Conservation (phyloP, 352 stramenopile genomes). For the Blastocystis sp. region DNA sequence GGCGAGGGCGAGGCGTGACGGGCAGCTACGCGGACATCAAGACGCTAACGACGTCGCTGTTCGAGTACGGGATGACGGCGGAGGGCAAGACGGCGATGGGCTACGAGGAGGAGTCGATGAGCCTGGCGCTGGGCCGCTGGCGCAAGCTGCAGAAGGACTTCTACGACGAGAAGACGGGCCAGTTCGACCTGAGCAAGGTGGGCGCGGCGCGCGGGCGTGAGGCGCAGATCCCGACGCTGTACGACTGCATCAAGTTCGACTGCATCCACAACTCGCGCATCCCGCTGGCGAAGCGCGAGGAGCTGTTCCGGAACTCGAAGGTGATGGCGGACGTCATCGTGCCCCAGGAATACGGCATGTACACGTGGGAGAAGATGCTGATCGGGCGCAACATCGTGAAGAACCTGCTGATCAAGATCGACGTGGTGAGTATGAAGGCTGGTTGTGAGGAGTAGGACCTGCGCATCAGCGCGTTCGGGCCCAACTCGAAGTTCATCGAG, state of each 20-base stretch:
- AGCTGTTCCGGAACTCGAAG: constrained; percentile 57
- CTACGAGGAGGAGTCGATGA: constrained; percentile 69
- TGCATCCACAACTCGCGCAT: constrained; percentile 91
- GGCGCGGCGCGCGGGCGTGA: constrained; percentile 74
- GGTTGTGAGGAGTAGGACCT: constrained; percentile 19
- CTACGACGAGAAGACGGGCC: constrained; percentile 83
- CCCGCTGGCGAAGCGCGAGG: constrained; percentile 11
- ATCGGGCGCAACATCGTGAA: constrained; percentile 92
- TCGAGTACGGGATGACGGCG: constrained; percentile 66
- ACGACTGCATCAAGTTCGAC: constrained; percentile 96
- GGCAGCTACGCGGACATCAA: constrained; percentile 52
- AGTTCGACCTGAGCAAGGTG: constrained; percentile 76
- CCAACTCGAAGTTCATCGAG: constrained; percentile 62
- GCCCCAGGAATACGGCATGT: constrained; percentile 80
- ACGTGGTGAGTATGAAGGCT: constrained; percentile 70
- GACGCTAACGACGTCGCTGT: constrained; percentile 11
- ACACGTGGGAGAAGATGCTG: constrained; percentile 86
- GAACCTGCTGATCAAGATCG: constrained; percentile 95
- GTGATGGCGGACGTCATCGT: constrained; percentile 85
- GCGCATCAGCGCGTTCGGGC: constrained; percentile 53
- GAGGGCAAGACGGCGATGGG: constrained; percentile 70
- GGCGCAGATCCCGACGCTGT: constrained; percentile 92
- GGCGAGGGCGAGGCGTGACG: neutral
- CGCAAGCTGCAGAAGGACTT: constrained; percentile 89
- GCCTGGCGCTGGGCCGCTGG: constrained; percentile 77